Evolutionary conservation across 495 filamentous ascomycete genomes (phyloP).

Genomic region (Penicillium desertorum): DNA sequence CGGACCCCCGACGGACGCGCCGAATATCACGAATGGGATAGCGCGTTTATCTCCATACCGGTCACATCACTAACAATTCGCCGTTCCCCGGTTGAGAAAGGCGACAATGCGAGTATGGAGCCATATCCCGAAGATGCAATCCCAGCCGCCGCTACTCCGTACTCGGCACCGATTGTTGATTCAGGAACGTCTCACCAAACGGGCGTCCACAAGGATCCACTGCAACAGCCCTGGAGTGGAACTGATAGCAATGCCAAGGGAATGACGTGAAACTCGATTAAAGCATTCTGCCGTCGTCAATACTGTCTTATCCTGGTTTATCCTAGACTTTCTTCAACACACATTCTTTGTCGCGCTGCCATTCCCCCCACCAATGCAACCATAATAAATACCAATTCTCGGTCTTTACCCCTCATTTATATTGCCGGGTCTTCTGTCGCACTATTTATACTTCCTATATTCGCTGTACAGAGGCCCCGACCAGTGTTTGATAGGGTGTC

Average conservation of each 20-base stretch:
- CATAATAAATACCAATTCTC: constrained; percentile 28
- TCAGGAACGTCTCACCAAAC: constrained; percentile 12
- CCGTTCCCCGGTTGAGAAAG: neutral
- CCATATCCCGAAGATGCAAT: neutral
- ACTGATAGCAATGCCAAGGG: constrained; percentile 19
- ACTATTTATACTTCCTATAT: constrained; percentile 17
- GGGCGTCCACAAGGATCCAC: constrained; percentile 14
- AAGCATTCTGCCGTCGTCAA: neutral
- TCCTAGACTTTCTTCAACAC: constrained; percentile 7
- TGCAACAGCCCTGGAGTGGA: constrained; percentile 6
- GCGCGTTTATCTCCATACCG: constrained; percentile 16
- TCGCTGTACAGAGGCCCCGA: neutral
- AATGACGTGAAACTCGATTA: neutral
- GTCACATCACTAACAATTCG: constrained; percentile 21
- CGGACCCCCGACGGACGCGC: constrained; percentile 7
- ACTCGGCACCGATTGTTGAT: neutral
- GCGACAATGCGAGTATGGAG: neutral
- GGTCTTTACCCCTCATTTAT: constrained; percentile 11
- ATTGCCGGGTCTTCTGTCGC: neutral
- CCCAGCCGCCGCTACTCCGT: neutral
- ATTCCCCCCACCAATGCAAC: constrained; percentile 28
- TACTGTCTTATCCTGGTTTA: neutral
- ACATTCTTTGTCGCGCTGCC: constrained; percentile 17
- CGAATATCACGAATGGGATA: constrained; percentile 10
- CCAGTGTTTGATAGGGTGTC: constrained; percentile 1